phyloP scores from a whole-genome alignment of 192 early-diverging fungal species.

The Paraglomus brasilianum region DNA sequence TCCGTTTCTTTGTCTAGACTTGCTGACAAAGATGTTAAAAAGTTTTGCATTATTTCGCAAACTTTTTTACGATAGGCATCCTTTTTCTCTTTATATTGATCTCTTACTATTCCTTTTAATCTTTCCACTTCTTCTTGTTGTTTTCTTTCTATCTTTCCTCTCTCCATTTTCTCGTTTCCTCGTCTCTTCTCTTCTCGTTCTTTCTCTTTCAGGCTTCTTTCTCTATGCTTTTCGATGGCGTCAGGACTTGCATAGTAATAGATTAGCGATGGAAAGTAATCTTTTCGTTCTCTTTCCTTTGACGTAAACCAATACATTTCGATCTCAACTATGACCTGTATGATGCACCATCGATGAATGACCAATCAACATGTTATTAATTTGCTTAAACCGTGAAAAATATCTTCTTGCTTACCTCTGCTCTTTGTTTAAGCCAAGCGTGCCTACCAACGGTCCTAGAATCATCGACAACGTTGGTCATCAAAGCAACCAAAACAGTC shows the following conservation, averaged over 20 bases:
- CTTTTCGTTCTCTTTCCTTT: conserved; percentile 9
- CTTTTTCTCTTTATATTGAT: no score
- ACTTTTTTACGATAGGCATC: no score
- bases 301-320: conserved; percentile 12
- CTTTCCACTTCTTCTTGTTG: no score
- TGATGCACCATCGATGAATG: no score
- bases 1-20: no score
- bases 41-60: no score
- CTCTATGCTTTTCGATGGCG: not conserved
- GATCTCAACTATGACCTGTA: conserved; percentile 5
- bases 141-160: no score
- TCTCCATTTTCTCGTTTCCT: no score
- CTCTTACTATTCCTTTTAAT: no score
- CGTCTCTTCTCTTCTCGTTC: no score
- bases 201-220: not conserved
- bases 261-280: conserved; percentile 17
- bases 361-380: not conserved
- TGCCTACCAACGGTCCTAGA: conserved; percentile 6
- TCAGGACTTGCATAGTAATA: conserved; percentile 19
- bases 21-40: no score
- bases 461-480: conserved; percentile 11
- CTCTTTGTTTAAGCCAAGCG: conserved; percentile 21
- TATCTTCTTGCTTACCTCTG: conserved; percentile 1
- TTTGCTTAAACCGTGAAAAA: not conserved
- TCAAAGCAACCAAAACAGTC: conserved; percentile 15